A percentile compares a stretch with the other conserved stretches of the same genome.
These are phyloP conservation scores for Diaporthe ampelina DNA, from an alignment of 2,329 filamentous ascomycete genomes.

Conservation along the genomic window DNA sequence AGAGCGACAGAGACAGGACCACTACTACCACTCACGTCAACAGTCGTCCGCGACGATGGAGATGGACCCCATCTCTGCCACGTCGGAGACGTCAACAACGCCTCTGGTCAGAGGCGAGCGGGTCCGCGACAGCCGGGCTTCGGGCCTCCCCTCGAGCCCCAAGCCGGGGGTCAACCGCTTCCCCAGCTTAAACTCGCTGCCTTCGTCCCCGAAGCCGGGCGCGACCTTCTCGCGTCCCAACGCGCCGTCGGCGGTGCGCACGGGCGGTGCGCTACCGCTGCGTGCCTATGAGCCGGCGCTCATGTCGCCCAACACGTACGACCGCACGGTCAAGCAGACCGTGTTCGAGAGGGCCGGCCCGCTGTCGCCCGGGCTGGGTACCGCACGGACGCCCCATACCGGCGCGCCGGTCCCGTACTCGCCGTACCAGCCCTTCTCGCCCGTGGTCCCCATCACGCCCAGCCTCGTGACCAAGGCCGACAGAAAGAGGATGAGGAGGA, in stretches of 20 bases:
- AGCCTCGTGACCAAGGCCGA: constrained; percentile 79
- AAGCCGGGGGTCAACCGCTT: constrained; percentile 58
- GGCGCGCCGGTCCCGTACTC: constrained; percentile 77
- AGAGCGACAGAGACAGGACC: constrained; percentile 20
- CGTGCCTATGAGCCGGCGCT: constrained; percentile 73
- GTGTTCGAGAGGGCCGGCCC: constrained; percentile 71
- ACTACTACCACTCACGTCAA: constrained; percentile 52
- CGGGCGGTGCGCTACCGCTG: constrained; percentile 70
- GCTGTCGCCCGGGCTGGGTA: constrained; percentile 61
- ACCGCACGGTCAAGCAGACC: constrained; percentile 70
- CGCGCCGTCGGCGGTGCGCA: constrained; percentile 68
- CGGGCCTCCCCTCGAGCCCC: constrained; percentile 66
- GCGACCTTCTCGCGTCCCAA: constrained; percentile 64
- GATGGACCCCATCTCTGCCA: constrained; percentile 65
- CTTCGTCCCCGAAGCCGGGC: constrained; percentile 62
- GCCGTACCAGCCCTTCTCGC: constrained; percentile 84
- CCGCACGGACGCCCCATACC: constrained; percentile 72
- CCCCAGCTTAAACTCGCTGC: constrained; percentile 63
- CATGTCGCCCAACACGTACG: constrained; percentile 61
- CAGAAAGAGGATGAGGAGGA: constrained; percentile 75
- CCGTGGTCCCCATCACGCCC: constrained; percentile 82
- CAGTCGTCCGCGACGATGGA: constrained; percentile 57
- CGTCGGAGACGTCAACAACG: constrained; percentile 64
- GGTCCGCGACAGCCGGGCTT: constrained; percentile 24
- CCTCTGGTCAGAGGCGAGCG: constrained; percentile 56